A percentile compares a stretch with the other conserved stretches of the same genome.
These are phyloP conservation scores for Rhododendron kiyosumense DNA, from an alignment of 148 eudicot species.

Conservation along the genomic window DNA sequence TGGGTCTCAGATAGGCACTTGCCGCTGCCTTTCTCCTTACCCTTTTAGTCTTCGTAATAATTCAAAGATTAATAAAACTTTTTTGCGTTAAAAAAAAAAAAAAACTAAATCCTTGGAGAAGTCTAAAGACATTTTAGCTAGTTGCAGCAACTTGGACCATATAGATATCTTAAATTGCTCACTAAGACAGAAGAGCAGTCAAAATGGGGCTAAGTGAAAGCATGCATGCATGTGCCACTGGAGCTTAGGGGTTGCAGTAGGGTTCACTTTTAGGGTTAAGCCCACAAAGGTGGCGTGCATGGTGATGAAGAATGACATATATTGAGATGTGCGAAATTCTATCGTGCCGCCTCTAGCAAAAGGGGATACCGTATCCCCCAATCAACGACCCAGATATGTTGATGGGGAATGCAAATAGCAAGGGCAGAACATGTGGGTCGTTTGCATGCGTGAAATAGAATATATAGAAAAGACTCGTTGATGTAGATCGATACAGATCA, in stretches of 20 bases:
- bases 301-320: not conserved
- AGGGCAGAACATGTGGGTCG: not conserved
- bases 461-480: not conserved
- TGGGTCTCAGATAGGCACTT: too few species aligned
- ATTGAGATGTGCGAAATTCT: not conserved
- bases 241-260: not conserved
- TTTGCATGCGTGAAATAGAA: not conserved
- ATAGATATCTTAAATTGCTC: not conserved
- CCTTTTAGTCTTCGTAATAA: too few species aligned
- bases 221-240: not conserved
- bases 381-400: not conserved
- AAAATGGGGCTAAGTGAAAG: not conserved
- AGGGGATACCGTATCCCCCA: not conserved
- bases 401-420: not conserved
- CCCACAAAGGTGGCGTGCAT: conserved; percentile 3
- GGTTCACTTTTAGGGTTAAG: not conserved
- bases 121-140: not conserved
- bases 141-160: not conserved
- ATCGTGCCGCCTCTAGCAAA: too few species aligned
- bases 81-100: too few species aligned
- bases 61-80: too few species aligned
- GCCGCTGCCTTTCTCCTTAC: too few species aligned
- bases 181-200: not conserved
- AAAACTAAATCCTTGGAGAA: not conserved
- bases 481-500: not conserved